These are phyloP conservation scores for Ceratocystis smalleyi DNA, from an alignment of 2,329 filamentous ascomycete species.

Conservation along the genomic window DNA sequence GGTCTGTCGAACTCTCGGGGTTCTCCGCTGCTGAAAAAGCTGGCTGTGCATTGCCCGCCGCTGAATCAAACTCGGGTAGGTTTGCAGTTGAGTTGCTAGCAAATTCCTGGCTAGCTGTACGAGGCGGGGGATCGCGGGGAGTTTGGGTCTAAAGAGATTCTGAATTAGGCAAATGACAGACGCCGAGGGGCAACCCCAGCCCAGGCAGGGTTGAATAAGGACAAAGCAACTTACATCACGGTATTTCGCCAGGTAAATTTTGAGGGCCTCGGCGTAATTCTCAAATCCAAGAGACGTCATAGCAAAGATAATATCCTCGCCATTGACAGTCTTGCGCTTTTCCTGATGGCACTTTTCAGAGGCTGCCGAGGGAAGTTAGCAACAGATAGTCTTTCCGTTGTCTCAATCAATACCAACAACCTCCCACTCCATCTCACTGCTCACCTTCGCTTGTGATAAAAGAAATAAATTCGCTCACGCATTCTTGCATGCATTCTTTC, in stretches of 20 bases:
- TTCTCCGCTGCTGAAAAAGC: constrained; percentile 22
- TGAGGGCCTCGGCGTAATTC: constrained; percentile 94
- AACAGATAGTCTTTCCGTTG: not conserved
- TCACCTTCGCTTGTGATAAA: constrained; percentile 98
- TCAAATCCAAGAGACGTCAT: constrained; percentile 99
- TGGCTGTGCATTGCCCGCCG: constrained; percentile 20
- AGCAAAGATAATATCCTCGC: constrained; percentile 94
- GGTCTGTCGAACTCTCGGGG: not conserved
- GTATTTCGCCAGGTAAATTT: constrained; percentile 96
- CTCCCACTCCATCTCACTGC: constrained; percentile 23
- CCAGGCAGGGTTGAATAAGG: not conserved
- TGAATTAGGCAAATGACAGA: not conserved
- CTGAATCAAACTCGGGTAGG: constrained; percentile 22
- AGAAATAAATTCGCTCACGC: constrained; percentile 98
- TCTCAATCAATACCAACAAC: no score
- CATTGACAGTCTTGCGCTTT: constrained; percentile 97
- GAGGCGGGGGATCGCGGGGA: constrained; percentile 8
- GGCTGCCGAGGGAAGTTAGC: constrained; percentile 37
- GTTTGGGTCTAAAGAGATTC: constrained; percentile 6
- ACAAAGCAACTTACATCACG: constrained; percentile 58
- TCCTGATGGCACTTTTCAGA: constrained; percentile 99
- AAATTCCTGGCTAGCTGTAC: constrained; percentile 13
- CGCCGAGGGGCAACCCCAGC: not conserved
- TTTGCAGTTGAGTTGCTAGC: constrained; percentile 19
- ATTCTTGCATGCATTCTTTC: constrained; percentile 99